These are phyloP conservation scores for Plasmodium coatneyi DNA, from an alignment of 169 alveolate species.

Conservation along the genomic window DNA sequence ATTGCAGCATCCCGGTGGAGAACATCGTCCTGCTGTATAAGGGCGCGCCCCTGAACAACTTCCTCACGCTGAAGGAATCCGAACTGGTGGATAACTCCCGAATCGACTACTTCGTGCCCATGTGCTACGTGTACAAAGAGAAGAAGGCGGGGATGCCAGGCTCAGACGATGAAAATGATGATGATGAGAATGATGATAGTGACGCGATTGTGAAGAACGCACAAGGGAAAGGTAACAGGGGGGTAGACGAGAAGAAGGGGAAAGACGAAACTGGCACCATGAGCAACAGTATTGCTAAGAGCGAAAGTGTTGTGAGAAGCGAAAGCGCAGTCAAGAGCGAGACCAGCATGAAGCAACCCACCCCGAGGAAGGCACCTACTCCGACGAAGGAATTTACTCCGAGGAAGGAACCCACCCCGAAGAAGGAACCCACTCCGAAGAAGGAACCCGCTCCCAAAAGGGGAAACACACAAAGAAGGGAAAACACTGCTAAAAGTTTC, in stretches of 20 bases:
- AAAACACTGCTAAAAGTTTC: neutral
- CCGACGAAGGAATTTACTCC: neutral
- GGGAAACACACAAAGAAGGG: neutral
- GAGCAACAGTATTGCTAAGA: neutral
- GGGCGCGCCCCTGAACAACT: conserved; percentile 66
- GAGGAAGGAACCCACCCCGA: neutral
- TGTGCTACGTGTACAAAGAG: conserved; percentile 51
- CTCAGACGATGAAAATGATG: neutral
- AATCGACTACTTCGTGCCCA: conserved; percentile 50
- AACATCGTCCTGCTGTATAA: conserved; percentile 42
- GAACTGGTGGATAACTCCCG: conserved; percentile 37
- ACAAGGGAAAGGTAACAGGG: neutral
- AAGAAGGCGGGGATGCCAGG: neutral
- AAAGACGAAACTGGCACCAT: neutral
- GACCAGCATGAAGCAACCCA: neutral
- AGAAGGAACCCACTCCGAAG: neutral
- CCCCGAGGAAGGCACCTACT: neutral
- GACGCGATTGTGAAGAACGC: neutral
- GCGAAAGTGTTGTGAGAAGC: neutral
- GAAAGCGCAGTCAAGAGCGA: neutral
- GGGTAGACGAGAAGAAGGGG: neutral
- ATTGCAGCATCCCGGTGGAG: conserved; percentile 49
- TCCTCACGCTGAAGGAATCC: conserved; percentile 54
- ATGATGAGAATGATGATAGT: neutral
- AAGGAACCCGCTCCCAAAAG: neutral